A percentile compares a stretch with the other conserved stretches of the same genome.
phyloP scores from a whole-genome alignment of 306 rosid genomes.

The Alnus glutinosa region DNA sequence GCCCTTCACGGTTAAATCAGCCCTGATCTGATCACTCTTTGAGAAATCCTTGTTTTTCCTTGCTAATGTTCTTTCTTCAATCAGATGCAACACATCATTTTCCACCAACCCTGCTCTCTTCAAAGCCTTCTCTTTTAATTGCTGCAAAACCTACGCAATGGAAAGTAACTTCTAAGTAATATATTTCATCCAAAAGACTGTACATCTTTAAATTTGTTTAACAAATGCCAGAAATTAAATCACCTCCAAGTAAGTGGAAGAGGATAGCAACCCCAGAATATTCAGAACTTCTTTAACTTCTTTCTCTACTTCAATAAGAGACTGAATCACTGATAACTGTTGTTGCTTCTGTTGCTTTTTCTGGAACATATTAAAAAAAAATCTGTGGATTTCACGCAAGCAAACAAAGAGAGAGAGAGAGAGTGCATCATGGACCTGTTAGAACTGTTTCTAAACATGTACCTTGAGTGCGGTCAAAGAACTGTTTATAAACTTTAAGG shows the following conservation, averaged over 20 bases:
- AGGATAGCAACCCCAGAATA: constrained; percentile 61
- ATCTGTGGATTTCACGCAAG: constrained; percentile 17
- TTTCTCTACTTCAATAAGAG: constrained; percentile 61
- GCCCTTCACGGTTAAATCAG: constrained; percentile 67
- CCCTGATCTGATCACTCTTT: constrained; percentile 74
- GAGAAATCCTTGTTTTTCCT: constrained; percentile 71
- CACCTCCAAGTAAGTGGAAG: constrained; percentile 66
- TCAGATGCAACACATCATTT: constrained; percentile 57
- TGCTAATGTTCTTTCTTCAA: constrained; percentile 76
- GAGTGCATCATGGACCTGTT: not conserved
- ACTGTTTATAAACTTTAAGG: constrained; percentile 69
- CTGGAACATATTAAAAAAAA: constrained; percentile 39
- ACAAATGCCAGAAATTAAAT: constrained; percentile 20
- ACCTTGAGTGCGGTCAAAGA: constrained; percentile 76
- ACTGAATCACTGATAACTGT: constrained; percentile 53
- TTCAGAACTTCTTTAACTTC: constrained; percentile 55
- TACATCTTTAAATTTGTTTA: not conserved
- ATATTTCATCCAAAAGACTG: constrained; percentile 2
- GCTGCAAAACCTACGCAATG: constrained; percentile 65
- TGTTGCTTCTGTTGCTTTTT: constrained; percentile 66
- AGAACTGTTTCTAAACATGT: constrained; percentile 19
- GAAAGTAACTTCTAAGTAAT: constrained; percentile 16
- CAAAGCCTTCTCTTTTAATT: constrained; percentile 77
- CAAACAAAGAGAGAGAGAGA: not conserved
- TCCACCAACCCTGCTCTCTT: constrained; percentile 72